Evolutionary conservation across 2,329 filamentous ascomycete genomes (phyloP), one percentile per base, ranked within the genome.

Genomic region (Cyphellophora attinorum): DNA sequence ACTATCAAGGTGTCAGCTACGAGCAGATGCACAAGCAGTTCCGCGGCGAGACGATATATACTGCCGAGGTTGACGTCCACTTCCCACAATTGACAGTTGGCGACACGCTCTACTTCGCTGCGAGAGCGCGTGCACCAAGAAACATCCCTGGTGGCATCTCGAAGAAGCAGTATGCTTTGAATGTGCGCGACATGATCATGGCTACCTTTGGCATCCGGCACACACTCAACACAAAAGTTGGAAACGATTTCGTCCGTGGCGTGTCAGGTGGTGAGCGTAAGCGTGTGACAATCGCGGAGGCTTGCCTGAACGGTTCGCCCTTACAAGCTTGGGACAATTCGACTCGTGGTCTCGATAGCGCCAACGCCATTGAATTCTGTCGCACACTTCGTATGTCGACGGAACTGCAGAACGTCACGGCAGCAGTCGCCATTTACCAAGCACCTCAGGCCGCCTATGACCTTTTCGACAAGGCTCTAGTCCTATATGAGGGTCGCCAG

Each of bases 21-120:
- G 59, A 80, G 50, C 71, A 83, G 51, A 85, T 88, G 81, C 74
- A 82, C 61, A 72, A 71, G 11, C 62, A 73, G 42, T 86, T 89
- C 61, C 78, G 82, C 17, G 85, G 85, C 45, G 85, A 93, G 59
- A 82, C 82, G 42, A 88, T 91, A 55, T 91, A 91, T 60, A 88
- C 82, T 0, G 82, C 82, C 39, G 84, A 91, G 56, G 79, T 84
- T 21, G 85, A 93, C 53, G 79, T 82, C 4, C 82, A 88, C 58
- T 88, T 88, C 51, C 81, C 82, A 10, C 73, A 79, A 60, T 60
- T 91, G 49, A 78, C 74, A 2, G 83, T 89, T 28, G 81, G 81
- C 33, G 80, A 89, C 49, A 91, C 84, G 1, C 67, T 89, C 5
- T 62, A 68, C 33, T 74, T 74, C 45, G 72, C 72, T 3, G 69